These are phyloP conservation scores for Suillus alpinus DNA, from an alignment of 768 basidiomycete genomes.

Conservation along the genomic window DNA sequence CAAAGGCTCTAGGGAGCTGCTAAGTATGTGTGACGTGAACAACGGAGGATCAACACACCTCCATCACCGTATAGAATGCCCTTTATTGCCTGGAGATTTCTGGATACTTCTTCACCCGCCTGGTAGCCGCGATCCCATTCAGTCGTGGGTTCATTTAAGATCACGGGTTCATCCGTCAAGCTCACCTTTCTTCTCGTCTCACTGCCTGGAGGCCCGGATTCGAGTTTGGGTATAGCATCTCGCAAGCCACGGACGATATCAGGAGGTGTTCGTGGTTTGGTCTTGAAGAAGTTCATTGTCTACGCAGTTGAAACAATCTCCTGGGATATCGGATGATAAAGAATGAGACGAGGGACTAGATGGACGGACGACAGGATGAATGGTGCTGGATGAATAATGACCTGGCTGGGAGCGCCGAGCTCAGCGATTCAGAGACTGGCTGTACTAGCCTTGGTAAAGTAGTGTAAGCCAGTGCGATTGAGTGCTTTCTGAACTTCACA, in stretches of 20 bases:
- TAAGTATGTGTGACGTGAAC: conserved; percentile 2
- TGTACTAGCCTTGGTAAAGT: conserved; percentile 1
- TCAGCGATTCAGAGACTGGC: conserved; percentile 1
- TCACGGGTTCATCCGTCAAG: neutral
- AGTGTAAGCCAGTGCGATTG: conserved; percentile 5
- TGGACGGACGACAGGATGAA: conserved; percentile 3
- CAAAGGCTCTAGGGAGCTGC: conserved; percentile 56
- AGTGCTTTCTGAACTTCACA: neutral
- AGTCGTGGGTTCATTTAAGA: neutral
- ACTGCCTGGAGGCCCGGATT: conserved; percentile 66
- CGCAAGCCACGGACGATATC: conserved; percentile 81
- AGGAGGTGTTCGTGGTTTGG: conserved; percentile 81
- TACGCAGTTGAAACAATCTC: neutral
- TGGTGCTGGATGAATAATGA: neutral
- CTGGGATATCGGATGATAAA: neutral
- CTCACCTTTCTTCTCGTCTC: conserved; percentile 81
- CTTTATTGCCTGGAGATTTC: conserved; percentile 90
- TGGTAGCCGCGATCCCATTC: conserved; percentile 28
- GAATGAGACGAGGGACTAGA: neutral
- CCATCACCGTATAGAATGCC: conserved; percentile 83
- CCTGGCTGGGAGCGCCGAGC: neutral
- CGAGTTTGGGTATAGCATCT: conserved; percentile 77
- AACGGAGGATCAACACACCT: conserved; percentile 45
- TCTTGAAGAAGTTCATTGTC: conserved; percentile 93
- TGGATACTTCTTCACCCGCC: conserved; percentile 88